These are phyloP conservation scores for Komagataella populi DNA, from an alignment of 805 yeast species.

Conservation along the genomic window DNA sequence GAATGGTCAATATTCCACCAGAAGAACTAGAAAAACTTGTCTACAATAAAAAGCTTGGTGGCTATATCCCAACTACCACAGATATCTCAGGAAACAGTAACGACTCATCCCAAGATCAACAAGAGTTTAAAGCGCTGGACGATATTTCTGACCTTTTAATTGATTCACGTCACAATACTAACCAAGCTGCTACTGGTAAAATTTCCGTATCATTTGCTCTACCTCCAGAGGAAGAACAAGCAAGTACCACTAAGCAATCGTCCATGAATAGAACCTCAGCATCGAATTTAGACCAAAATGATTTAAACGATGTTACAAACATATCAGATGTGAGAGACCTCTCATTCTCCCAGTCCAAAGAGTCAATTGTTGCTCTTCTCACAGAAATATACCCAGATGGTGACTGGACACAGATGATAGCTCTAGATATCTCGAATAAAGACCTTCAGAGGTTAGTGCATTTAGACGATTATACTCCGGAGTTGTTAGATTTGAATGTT, in stretches of 20 bases:
- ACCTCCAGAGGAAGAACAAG: not conserved
- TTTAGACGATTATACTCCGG: constrained; percentile 29
- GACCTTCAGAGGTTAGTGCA: constrained; percentile 27
- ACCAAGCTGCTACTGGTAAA: not conserved
- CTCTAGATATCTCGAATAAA: constrained; percentile 20
- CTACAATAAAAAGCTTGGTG: not conserved
- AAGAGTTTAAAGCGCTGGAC: constrained; percentile 1
- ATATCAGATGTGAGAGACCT: constrained; percentile 24
- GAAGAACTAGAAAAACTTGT: not conserved
- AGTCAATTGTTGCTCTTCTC: constrained; percentile 27
- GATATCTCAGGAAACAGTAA: not conserved
- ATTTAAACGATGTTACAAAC: constrained; percentile 16
- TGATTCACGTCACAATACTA: not conserved
- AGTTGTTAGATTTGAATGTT: constrained; percentile 23
- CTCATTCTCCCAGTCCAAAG: constrained; percentile 34
- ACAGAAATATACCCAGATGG: constrained; percentile 26
- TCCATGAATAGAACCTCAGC: not conserved
- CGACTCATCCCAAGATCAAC: not conserved
- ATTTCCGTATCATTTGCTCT: not conserved
- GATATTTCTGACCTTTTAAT: not conserved
- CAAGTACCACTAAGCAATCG: not conserved
- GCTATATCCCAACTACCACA: not conserved
- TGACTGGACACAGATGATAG: constrained; percentile 27
- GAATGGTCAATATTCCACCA: not conserved
- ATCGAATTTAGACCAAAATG: constrained; percentile 10